phyloP scores from a whole-genome alignment of 176 grass and related monocot species.

The Eremochloa ophiuroides region DNA sequence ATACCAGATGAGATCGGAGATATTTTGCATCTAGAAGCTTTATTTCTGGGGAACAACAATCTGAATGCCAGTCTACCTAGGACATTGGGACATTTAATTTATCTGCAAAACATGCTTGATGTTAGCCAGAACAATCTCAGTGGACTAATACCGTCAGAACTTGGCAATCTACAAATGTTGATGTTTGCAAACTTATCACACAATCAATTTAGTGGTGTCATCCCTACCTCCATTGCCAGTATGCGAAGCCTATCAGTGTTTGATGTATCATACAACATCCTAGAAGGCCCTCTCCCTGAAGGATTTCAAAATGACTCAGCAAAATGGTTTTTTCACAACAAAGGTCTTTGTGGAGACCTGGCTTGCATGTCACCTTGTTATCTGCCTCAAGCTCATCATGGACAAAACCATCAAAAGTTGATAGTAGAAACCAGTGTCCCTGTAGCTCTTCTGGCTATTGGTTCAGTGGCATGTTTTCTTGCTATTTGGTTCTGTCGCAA shows the following conservation, averaged over 20 bases:
- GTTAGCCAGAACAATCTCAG: neutral
- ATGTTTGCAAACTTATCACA: neutral
- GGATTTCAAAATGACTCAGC: neutral
- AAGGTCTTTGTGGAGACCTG: neutral
- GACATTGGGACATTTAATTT: neutral
- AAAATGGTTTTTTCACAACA: neutral
- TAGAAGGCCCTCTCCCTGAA: neutral
- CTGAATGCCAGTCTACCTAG: neutral
- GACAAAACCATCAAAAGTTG: neutral
- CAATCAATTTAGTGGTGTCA: neutral
- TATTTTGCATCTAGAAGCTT: neutral
- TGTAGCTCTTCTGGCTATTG: neutral
- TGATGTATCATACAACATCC: neutral
- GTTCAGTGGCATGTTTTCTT: neutral
- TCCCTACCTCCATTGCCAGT: neutral
- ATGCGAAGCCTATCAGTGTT: neutral
- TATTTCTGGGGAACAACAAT: neutral
- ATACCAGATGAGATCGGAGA: neutral
- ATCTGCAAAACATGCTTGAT: neutral
- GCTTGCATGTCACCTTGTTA: neutral
- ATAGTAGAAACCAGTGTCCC: neutral
- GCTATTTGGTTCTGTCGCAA: neutral
- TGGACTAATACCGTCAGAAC: neutral
- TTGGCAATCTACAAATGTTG: neutral
- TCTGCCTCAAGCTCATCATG: neutral